A percentile compares a stretch with the other conserved stretches of the same genome.
Evolutionary conservation across 257 asterid genomes (phyloP).

Genomic region (Petunia axillaris): DNA sequence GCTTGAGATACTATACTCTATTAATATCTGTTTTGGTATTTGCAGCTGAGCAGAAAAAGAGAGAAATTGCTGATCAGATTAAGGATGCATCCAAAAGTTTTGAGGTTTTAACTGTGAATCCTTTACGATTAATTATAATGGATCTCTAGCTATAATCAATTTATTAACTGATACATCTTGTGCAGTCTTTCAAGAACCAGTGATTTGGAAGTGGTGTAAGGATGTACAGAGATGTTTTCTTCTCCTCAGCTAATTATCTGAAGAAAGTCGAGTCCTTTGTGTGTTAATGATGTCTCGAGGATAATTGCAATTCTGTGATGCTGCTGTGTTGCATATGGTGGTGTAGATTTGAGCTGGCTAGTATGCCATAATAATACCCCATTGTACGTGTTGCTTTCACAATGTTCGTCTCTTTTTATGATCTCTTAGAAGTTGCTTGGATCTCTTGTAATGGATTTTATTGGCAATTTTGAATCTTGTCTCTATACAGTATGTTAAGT

Average conservation of each 20-base stretch:
- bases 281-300: not conserved
- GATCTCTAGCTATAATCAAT: not conserved
- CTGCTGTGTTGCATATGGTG: not conserved
- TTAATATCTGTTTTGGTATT: not conserved
- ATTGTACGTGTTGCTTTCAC: not conserved
- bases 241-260: not conserved
- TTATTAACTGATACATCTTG: not conserved
- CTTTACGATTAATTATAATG: not conserved
- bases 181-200: slow-evolving; percentile 25
- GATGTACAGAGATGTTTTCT: not conserved
- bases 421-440: not conserved
- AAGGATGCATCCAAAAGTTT: slow-evolving; percentile 55
- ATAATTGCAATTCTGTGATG: not conserved
- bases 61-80: slow-evolving; percentile 57
- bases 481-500: not conserved
- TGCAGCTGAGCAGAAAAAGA: slow-evolving; percentile 71
- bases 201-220: not conserved
- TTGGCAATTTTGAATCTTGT: not conserved
- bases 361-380: not conserved
- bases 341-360: not conserved
- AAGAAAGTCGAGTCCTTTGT: not conserved
- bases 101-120: slow-evolving; percentile 41
- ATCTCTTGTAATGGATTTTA: not conserved
- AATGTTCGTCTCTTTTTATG: not conserved
- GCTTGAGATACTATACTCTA: no score